Base-by-base conservation (phyloP, 164 flowering plant genomes). In the Umbellularia californica region DNA sequence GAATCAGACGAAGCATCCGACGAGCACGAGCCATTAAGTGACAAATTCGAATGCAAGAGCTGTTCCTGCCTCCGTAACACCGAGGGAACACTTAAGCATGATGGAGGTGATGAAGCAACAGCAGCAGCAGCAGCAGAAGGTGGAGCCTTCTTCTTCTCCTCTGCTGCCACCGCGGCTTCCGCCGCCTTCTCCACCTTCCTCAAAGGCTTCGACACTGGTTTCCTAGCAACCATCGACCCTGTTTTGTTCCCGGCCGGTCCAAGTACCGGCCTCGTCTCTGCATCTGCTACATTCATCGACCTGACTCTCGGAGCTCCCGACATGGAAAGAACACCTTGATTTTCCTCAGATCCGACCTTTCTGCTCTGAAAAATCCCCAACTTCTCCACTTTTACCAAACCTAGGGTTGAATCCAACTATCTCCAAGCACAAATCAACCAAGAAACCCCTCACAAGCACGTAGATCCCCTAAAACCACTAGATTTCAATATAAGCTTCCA, bases 1-100 rank as follows among this genome's bases (percentile, higher is more conserved):
- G 97, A 92, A 50, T 87, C 94, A 20, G 86, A 78, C 22, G 97
- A 92, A 52, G 88, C 90, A 67, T 86, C 92, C 1, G 90, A 87
- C 33, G 92, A 89, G 65, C 92, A 89, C 69, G 92, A 89, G 10
- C 87, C 91, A 71, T 76, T 88, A 76, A 85, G 78, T 3, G 92
- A 87, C 79, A 85, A 79, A 69, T 82, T 90, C n/a, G 81, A 79
- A 22, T 77, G 77, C 66, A 77, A 70, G 75, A 81, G 68, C 74
- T 70, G 69, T 69, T 81, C 81, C 77, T 82, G 85, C 74, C 81
- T 83, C 76, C 85, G 69, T 74, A 87, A 50, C 73, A 83, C 72
- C 65, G 87, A 79, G 14, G 83, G 79, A 55, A 73, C 65, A 58
- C 74, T 28, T 17, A 72, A 25, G 9, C 74, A 74, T 12, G 71